phyloP scores from a whole-genome alignment of 2,329 filamentous ascomycete genomes.

The Lachnellula hyalina region DNA sequence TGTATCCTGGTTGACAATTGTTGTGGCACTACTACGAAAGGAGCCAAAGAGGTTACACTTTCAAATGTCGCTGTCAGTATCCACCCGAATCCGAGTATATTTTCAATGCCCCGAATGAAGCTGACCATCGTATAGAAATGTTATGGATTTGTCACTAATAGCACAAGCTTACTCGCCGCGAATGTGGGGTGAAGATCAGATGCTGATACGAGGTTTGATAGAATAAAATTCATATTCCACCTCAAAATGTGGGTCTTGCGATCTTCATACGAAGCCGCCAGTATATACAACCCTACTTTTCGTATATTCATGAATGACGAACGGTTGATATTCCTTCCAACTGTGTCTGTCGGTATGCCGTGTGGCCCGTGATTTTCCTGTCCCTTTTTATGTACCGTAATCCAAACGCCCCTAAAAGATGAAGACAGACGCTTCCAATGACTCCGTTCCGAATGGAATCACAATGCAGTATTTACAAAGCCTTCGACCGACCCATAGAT shows the following conservation, averaged over 20 bases:
- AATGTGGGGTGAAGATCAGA: constrained; percentile 8
- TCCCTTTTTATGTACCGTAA: background rate
- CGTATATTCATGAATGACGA: background rate
- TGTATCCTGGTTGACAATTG: constrained; percentile 51
- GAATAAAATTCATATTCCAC: background rate
- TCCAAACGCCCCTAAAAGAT: background rate
- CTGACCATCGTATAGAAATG: constrained; percentile 6
- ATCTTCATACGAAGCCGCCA: background rate
- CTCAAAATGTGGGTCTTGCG: constrained; percentile 2
- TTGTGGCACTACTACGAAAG: constrained; percentile 44
- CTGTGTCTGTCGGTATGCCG: background rate
- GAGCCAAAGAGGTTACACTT: constrained; percentile 33
- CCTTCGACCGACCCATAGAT: background rate
- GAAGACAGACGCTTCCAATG: background rate
- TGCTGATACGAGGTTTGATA: background rate
- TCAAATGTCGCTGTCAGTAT: constrained; percentile 35
- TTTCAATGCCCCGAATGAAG: background rate
- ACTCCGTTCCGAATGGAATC: constrained; percentile 1
- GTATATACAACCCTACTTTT: background rate
- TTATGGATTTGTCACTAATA: constrained; percentile 24
- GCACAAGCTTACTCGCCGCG: constrained; percentile 12
- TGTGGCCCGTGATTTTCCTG: background rate
- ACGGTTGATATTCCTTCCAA: background rate
- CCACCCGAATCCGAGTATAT: background rate
- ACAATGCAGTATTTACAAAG: background rate